A percentile compares a stretch with the other conserved stretches of the same genome.
These are phyloP conservation scores for Kuraishia piskuri DNA, from an alignment of 805 yeast genomes.

Conservation along the genomic window DNA sequence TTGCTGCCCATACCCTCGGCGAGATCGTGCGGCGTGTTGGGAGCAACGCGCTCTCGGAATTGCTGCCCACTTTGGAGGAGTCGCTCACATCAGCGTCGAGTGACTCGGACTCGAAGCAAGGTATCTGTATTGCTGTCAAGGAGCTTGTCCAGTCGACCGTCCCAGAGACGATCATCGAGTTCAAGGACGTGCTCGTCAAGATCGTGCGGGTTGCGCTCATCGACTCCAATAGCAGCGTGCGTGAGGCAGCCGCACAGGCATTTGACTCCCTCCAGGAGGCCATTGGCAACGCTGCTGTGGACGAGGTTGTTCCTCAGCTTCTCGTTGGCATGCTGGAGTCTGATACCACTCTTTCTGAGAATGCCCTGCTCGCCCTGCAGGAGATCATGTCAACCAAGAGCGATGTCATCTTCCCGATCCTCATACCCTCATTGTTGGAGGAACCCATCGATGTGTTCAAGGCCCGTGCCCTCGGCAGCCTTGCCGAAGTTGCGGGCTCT, in stretches of 20 bases:
- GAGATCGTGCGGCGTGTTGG: constrained; percentile 94
- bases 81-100: constrained; percentile 43
- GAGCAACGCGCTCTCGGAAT: constrained; percentile 70
- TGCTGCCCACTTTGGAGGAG: constrained; percentile 76
- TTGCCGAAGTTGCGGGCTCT: constrained; percentile 72
- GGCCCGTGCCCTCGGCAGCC: constrained; percentile 79
- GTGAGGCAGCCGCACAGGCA: constrained; percentile 87
- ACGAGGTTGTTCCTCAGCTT: constrained; percentile 80
- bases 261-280: constrained; percentile 81
- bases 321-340: constrained; percentile 50
- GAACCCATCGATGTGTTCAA: constrained; percentile 79
- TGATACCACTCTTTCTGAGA: constrained; percentile 38
- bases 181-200: constrained; percentile 59
- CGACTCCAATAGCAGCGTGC: constrained; percentile 63
- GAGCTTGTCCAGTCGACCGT: constrained; percentile 77
- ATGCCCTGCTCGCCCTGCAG: constrained; percentile 79
- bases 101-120: constrained; percentile 89
- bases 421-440: constrained; percentile 74
- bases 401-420: constrained; percentile 86
- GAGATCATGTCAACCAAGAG: constrained; percentile 89
- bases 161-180: constrained; percentile 48
- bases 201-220: constrained; percentile 75
- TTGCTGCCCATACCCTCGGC: constrained; percentile 90
- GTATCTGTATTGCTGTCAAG: constrained; percentile 88
- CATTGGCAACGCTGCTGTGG: constrained; percentile 80